A percentile compares a stretch with the other conserved stretches of the same genome.
Conservation (phyloP, 192 early-diverging fungal genomes). For the Mortierella antarctica region DNA sequence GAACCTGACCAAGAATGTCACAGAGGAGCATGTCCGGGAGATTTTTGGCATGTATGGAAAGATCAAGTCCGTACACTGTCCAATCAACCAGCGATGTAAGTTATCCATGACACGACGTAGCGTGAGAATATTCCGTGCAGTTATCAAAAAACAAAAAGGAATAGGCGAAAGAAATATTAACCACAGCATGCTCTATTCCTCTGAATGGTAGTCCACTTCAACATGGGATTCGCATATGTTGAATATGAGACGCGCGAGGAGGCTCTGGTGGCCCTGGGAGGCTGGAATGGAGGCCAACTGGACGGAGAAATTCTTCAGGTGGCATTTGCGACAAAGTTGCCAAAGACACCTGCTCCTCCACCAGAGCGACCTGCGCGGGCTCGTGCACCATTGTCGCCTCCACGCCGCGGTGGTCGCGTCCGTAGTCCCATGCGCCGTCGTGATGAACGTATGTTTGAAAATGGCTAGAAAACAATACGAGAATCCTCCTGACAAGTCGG, state of each 20-base stretch:
- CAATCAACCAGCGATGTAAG: slow-evolving; percentile 47
- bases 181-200: neutral
- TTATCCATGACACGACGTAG: too few species aligned
- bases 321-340: slow-evolving; percentile 27
- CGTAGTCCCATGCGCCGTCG: slow-evolving; percentile 30
- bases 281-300: slow-evolving; percentile 48
- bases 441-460: slow-evolving; percentile 17
- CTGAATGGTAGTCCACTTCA: slow-evolving; percentile 22
- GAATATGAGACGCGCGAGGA: slow-evolving; percentile 47
- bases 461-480: too few species aligned
- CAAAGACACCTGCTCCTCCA: slow-evolving; percentile 1
- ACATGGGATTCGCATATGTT: slow-evolving; percentile 47
- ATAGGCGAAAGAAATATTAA: too few species aligned
- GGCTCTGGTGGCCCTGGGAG: slow-evolving; percentile 29
- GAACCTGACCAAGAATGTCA: slow-evolving; percentile 42
- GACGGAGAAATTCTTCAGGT: slow-evolving; percentile 44
- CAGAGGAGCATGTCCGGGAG: slow-evolving; percentile 29
- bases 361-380: slow-evolving; percentile 7
- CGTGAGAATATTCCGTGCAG: too few species aligned
- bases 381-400: slow-evolving; percentile 20
- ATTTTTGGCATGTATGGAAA: slow-evolving; percentile 40
- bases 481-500: too few species aligned
- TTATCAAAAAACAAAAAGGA: too few species aligned
- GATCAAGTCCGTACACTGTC: slow-evolving; percentile 44
- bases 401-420: slow-evolving; percentile 18